Conservation (phyloP, 2,329 filamentous ascomycete genomes). For the Moelleriella libera region DNA sequence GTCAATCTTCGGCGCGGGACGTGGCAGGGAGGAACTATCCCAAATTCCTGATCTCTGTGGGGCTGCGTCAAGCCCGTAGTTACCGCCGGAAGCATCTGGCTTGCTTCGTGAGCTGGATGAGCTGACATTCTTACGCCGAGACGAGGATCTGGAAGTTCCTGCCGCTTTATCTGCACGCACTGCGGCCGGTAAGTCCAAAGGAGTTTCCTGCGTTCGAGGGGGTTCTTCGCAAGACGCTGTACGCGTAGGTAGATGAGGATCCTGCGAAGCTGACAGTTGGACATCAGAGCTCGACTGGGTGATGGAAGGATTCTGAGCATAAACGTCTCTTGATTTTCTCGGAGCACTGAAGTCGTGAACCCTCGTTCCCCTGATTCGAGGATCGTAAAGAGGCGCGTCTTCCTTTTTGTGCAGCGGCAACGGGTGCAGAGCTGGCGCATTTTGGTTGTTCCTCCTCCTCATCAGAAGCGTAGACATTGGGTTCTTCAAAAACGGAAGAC, state of each 20-base stretch:
- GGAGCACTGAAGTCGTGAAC: constrained; percentile 55
- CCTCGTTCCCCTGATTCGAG: constrained; percentile 47
- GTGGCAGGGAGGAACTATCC: background rate
- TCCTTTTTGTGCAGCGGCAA: constrained; percentile 23
- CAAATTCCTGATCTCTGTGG: background rate
- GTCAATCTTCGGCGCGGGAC: background rate
- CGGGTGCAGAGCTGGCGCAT: constrained; percentile 26
- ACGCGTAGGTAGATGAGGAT: background rate
- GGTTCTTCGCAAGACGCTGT: background rate
- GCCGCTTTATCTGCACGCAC: no score
- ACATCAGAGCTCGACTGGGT: background rate
- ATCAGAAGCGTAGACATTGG: constrained; percentile 44
- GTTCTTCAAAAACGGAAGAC: constrained; percentile 43
- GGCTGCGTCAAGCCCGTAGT: background rate
- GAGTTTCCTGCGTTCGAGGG: no score
- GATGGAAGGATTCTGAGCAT: background rate
- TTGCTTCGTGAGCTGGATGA: background rate
- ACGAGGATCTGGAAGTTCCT: no score
- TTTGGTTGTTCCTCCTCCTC: constrained; percentile 40
- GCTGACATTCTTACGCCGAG: background rate
- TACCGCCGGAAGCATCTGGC: background rate
- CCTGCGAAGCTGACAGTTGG: background rate
- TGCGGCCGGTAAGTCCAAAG: no score
- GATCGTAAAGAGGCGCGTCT: constrained; percentile 41
- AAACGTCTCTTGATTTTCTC: constrained; percentile 15